These are phyloP conservation scores for Magnaporthiopsis poae DNA, from an alignment of 2,329 filamentous ascomycete species.

Conservation along the genomic window DNA sequence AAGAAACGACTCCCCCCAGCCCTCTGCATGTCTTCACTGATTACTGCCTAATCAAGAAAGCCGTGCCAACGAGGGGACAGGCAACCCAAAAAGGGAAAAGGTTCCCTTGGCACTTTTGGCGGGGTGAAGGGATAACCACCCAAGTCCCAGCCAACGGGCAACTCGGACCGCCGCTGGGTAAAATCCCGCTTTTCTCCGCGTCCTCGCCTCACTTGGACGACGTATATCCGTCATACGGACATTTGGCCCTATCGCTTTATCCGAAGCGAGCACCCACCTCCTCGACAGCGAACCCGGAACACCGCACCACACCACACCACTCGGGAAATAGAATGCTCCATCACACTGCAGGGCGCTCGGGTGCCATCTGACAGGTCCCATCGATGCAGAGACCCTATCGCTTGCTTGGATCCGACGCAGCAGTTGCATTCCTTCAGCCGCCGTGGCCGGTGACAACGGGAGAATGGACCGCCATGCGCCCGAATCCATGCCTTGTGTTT, in stretches of 20 bases:
- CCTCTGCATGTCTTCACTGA: too few species aligned
- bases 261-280: too few species aligned
- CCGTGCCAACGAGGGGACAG: too few species aligned
- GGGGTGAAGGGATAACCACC: too few species aligned
- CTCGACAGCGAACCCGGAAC: not conserved
- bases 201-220: not conserved
- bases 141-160: not conserved
- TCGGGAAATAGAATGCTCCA: not conserved
- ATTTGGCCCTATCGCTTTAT: too few species aligned
- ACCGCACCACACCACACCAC: not conserved
- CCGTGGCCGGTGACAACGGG: not conserved
- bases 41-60: too few species aligned
- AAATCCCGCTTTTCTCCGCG: not conserved
- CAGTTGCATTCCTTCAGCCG: not conserved
- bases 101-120: not conserved
- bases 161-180: not conserved
- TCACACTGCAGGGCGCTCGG: not conserved
- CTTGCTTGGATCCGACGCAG: not conserved
- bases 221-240: too few species aligned
- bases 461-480: too few species aligned
- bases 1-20: not conserved
- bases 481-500: not conserved
- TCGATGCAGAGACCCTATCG: not conserved
- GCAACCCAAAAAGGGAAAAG: too few species aligned
- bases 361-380: not conserved